Percentiles rank a stretch among this genome's conserved stretches.
phyloP scores from a whole-genome alignment of 2,329 filamentous ascomycete species.

The Pseudogymnoascus sp. region DNA sequence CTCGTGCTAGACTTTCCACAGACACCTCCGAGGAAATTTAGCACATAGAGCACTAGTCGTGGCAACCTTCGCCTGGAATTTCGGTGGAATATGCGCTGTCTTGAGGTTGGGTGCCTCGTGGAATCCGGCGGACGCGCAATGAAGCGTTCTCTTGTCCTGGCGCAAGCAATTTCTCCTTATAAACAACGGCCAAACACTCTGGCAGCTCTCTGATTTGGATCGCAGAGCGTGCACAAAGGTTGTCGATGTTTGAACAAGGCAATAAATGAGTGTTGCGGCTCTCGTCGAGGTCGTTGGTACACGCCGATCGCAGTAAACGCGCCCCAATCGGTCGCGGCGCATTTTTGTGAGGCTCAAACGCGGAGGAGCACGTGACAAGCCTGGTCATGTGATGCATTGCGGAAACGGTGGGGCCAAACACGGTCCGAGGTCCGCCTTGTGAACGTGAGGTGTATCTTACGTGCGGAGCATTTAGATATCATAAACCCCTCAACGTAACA shows the following conservation, averaged over 20 bases:
- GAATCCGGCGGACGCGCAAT: conserved; percentile 15
- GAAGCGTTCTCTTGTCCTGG: conserved; percentile 15
- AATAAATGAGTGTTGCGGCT: conserved; percentile 17
- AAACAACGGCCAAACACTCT: conserved; percentile 27
- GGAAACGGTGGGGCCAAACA: neutral
- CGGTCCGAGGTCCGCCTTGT: conserved; percentile 3
- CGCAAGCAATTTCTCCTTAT: conserved; percentile 11
- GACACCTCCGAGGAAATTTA: neutral
- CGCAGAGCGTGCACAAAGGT: conserved; percentile 28
- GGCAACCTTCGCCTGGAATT: neutral
- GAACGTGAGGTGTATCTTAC: conserved; percentile 1
- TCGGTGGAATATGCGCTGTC: neutral
- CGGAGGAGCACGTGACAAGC: neutral
- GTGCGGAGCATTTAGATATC: neutral
- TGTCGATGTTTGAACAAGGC: conserved; percentile 23
- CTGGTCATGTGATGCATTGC: neutral
- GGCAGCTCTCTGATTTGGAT: conserved; percentile 26
- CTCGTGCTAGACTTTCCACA: conserved; percentile 5
- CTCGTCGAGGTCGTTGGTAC: conserved; percentile 15
- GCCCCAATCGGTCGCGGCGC: neutral
- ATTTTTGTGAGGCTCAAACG: conserved; percentile 7
- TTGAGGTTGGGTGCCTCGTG: neutral
- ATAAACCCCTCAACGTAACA: neutral
- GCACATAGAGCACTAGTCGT: neutral
- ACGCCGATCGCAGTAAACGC: conserved; percentile 1